phyloP scores from a whole-genome alignment of 345 rosid species.

The Pistacia integerrima region DNA sequence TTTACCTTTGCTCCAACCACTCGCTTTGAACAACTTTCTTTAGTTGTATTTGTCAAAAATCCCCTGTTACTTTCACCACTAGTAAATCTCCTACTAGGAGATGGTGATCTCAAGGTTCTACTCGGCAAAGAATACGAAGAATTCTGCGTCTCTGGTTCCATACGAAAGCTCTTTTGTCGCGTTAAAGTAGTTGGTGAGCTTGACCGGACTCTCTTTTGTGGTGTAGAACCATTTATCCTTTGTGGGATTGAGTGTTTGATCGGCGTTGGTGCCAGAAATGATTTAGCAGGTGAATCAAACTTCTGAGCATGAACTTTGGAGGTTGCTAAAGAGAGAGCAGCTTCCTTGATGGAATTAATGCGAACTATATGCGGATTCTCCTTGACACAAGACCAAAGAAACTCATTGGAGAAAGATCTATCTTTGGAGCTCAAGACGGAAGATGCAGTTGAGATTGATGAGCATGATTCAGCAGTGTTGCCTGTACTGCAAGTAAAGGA shows the following conservation, averaged over 20 bases:
- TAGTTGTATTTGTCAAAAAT: conserved; percentile 15
- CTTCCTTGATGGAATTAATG: conserved; percentile 62
- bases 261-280: conserved; percentile 22
- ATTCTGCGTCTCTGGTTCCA: conserved; percentile 35
- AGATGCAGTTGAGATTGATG: conserved; percentile 47
- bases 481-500: conserved; percentile 38
- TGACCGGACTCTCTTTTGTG: conserved; percentile 56
- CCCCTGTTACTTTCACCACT: conserved; percentile 36
- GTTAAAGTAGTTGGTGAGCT: conserved; percentile 58
- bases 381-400: conserved; percentile 70
- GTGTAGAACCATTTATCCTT: conserved; percentile 31
- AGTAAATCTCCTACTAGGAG: conserved; percentile 59
- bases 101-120: conserved; percentile 51
- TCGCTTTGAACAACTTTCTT: conserved; percentile 39
- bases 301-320: conserved; percentile 20
- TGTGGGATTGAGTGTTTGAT: conserved; percentile 23
- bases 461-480: conserved; percentile 37
- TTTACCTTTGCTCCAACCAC: conserved; percentile 29
- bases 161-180: conserved; percentile 73
- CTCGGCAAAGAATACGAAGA: conserved; percentile 27
- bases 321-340: conserved; percentile 31
- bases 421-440: conserved; percentile 53
- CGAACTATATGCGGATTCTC: conserved; percentile 72
- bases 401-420: conserved; percentile 80
- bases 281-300: conserved; percentile 20